Conservation (phyloP, 306 rosid genomes). For the Dryas drummondii region DNA sequence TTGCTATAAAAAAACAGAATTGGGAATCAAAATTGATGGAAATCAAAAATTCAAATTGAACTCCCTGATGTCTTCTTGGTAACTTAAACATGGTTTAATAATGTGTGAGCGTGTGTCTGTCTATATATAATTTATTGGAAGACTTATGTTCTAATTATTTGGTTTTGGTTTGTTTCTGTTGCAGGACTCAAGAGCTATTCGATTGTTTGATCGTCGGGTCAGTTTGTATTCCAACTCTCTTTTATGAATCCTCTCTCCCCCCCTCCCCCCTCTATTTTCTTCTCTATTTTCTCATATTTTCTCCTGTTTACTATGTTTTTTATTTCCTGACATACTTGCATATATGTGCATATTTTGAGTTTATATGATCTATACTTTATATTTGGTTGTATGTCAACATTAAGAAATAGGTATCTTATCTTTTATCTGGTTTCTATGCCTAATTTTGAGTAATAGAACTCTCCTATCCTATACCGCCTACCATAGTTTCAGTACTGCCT, state of each 20-base stretch:
- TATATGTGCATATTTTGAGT: background rate
- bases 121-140: background rate
- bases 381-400: background rate
- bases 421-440: too few relatives aligned
- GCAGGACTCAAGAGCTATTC: constrained; percentile 91
- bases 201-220: constrained; percentile 92
- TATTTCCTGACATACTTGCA: background rate
- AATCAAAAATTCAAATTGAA: background rate
- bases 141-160: constrained; percentile 3
- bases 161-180: constrained; percentile 29
- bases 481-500: background rate
- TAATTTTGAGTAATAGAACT: too few relatives aligned
- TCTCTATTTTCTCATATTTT: background rate
- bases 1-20: background rate
- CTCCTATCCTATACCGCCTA: too few relatives aligned
- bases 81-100: background rate
- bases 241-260: background rate
- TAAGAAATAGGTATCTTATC: background rate
- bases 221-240: constrained; percentile 29
- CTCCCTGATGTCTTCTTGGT: background rate
- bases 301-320: background rate
- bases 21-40: background rate
- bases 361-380: background rate
- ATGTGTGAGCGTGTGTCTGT: too few relatives aligned
- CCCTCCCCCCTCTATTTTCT: background rate